Evolutionary conservation across 345 rosid species (phyloP).

Genomic region (Eucalyptus sideroxylon): DNA sequence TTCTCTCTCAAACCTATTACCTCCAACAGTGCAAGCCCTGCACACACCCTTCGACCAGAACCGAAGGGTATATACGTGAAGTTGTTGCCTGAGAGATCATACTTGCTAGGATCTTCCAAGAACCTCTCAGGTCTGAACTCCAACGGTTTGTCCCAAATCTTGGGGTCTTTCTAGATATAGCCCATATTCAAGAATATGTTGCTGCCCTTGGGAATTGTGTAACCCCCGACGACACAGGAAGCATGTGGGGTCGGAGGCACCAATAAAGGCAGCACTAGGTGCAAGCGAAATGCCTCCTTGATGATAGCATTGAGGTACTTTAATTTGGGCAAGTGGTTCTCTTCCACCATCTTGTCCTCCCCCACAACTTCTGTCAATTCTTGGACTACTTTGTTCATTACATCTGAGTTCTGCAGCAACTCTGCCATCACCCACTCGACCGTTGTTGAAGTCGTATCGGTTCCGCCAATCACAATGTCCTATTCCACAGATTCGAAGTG

Average conservation of each 20-base stretch:
- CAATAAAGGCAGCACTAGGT: neutral
- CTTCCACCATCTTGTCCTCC: neutral
- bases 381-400: neutral
- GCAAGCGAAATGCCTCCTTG: neutral
- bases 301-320: neutral
- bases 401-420: conserved; percentile 11
- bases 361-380: neutral
- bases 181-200: neutral
- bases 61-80: neutral
- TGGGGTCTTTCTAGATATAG: neutral
- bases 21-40: neutral
- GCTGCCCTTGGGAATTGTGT: neutral
- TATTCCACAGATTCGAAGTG: neutral
- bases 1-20: no score
- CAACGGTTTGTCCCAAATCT: neutral
- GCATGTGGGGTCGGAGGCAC: neutral
- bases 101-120: neutral
- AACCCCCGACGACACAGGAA: neutral
- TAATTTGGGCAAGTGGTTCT: neutral
- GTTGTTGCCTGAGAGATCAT: neutral
- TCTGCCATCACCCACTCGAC: conserved; percentile 35
- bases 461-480: neutral
- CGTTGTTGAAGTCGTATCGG: conserved; percentile 15
- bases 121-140: neutral
- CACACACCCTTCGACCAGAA: neutral